Evolutionary conservation across 2,329 filamentous ascomycete species (phyloP).

Genomic region (Aspergillus sp.): DNA sequence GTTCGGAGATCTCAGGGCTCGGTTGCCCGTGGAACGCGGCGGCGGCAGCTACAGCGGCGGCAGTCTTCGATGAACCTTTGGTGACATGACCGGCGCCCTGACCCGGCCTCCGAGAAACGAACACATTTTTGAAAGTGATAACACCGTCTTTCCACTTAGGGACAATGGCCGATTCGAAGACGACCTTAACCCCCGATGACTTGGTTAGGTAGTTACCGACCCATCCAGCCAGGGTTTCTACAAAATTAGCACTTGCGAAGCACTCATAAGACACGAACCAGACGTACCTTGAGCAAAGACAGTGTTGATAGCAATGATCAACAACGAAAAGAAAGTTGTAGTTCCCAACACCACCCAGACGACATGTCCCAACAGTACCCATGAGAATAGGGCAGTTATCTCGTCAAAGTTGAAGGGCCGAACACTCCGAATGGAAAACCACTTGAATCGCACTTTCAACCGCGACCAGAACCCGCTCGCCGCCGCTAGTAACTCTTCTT

Average conservation of each 20-base stretch:
- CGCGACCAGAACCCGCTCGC: slow-evolving; percentile 92
- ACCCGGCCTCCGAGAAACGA: slow-evolving; percentile 86
- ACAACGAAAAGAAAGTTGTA: slow-evolving; percentile 91
- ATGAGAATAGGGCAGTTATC: slow-evolving; percentile 92
- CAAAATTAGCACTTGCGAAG: slow-evolving; percentile 19
- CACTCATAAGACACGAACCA: slow-evolving; percentile 8
- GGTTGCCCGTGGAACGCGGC: slow-evolving; percentile 52
- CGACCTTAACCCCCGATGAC: slow-evolving; percentile 86
- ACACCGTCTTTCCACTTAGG: slow-evolving; percentile 94
- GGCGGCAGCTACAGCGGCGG: slow-evolving; percentile 80
- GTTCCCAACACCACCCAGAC: slow-evolving; percentile 96
- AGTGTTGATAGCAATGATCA: slow-evolving; percentile 90
- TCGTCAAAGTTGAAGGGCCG: slow-evolving; percentile 95
- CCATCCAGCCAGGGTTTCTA: slow-evolving; percentile 89
- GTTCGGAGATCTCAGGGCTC: slow-evolving; percentile 40
- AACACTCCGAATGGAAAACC: slow-evolving; percentile 92
- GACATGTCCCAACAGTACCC: slow-evolving; percentile 90
- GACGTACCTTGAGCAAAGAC: slow-evolving; percentile 83
- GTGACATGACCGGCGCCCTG: slow-evolving; percentile 78
- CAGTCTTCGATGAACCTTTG: slow-evolving; percentile 83
- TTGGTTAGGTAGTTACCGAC: slow-evolving; percentile 93
- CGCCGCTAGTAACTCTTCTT: slow-evolving; percentile 87
- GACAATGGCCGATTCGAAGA: slow-evolving; percentile 97
- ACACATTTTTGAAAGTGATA: slow-evolving; percentile 95
- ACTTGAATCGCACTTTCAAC: slow-evolving; percentile 90